Evolutionary conservation across 2,329 filamentous ascomycete species (phyloP), one percentile per base, ranked within the genome.

Genomic region (Xylariomycetidae sp.): DNA sequence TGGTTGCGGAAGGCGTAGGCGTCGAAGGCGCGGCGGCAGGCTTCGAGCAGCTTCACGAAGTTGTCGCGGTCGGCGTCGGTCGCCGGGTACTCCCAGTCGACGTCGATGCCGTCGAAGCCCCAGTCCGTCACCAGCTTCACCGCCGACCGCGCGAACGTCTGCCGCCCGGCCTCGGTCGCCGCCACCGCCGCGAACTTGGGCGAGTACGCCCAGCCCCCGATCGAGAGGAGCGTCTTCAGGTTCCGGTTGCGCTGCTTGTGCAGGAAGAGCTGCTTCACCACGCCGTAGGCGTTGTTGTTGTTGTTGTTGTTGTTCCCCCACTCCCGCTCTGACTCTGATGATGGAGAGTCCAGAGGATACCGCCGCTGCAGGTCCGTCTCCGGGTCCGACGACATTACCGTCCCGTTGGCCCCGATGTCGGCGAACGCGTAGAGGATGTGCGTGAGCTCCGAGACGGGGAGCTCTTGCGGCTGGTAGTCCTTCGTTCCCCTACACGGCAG

Each of bases 121-220:
- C 69, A 77, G 58, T 94, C 79, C 36, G 79, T 75, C 23, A 94
- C 68, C 27, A 92, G 59, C 36, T 73, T 65, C 4, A 88, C 79
- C 6, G 85, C 81, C 14, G 73, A 78, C 11, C 69, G 57, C 2
- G 85, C 86, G 54, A 94, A 94, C 2, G 44, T 70, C 39, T 65
- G 62, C 10, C 86, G 74, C 6, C 81, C 77, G 5, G 67, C 63
- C 1, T 70, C 66, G 0, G 80, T 82, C 13, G 76, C 77, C 1
- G 77, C 77, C 0, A 81, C 74, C 6, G 64, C 63, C 1, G 77
- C 67, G 53, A 90, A 87, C 47, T 85, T 82, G 33, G 72, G 61
- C 4, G 82, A 85, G 56, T 84, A 87, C 0, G 78, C 85, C 79
- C 82, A 92, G 12, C 88, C 88, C 25, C 88, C 88, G 39, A 94